A percentile compares a stretch with the other conserved stretches of the same genome.
Conservation (phyloP, 2,329 filamentous ascomycete genomes). For the Colletotrichum navitas region DNA sequence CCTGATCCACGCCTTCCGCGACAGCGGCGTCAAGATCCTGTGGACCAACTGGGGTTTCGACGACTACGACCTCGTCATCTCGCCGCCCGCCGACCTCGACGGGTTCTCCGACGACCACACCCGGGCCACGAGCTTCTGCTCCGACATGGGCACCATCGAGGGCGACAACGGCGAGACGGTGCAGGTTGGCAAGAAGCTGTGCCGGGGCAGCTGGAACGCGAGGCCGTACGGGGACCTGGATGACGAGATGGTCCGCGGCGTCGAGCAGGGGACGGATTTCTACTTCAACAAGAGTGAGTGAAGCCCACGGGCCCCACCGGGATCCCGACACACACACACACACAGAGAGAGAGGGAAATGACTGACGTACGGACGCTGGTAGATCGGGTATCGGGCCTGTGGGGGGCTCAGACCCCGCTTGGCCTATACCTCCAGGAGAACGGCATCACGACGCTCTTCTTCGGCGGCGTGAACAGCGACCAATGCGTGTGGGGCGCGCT, state of each 20-base stretch:
- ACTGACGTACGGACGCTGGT: neutral
- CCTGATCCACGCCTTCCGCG: neutral
- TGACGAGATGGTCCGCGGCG: neutral
- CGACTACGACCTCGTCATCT: neutral
- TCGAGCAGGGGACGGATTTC: neutral
- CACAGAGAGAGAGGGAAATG: neutral
- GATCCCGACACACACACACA: no score
- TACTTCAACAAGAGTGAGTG: neutral
- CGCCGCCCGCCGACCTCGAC: neutral
- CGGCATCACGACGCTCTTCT: conserved; percentile 1
- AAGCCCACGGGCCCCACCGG: neutral
- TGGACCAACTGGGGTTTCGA: conserved; percentile 2
- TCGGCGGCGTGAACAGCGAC: neutral
- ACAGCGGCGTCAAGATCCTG: neutral
- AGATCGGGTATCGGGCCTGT: neutral
- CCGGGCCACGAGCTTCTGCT: neutral
- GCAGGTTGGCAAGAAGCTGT: neutral
- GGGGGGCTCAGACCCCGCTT: neutral
- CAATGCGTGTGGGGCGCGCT: neutral
- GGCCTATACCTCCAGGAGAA: neutral
- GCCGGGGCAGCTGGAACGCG: neutral
- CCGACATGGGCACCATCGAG: conserved; percentile 3
- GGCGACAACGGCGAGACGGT: neutral
- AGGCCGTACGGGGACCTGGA: neutral
- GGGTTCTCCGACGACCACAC: conserved; percentile 1